Base-by-base conservation (phyloP, 805 yeast genomes). In the Ogataea glucozyma region DNA sequence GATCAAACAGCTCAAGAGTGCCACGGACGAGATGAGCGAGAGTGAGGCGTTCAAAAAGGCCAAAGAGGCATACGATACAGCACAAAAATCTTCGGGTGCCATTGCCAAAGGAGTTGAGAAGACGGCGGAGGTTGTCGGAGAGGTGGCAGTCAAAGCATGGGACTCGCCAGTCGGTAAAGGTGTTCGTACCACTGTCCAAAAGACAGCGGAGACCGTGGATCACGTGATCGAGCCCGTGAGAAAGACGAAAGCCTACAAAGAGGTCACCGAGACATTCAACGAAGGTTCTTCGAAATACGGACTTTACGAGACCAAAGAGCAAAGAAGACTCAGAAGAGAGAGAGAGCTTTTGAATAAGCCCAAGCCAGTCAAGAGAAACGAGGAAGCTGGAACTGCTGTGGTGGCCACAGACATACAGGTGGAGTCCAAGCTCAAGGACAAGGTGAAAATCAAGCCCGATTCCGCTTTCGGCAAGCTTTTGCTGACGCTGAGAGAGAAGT, bases 231-330 rank as follows among this genome's bases (percentile, higher is more conserved):
- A 90, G 57, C 99, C 99, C 9, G 93, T 93, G 38, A 81, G 97
- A 65, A 71, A 91, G 44, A 91, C 99, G 1, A 79, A 84, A 65
- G 79, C 88, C 23, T 93, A 90, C 69, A 87, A 90, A 64, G 95
- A 88, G 56, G 85, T 93, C 43, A 78, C 83, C 47, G 87, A 88
- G 41, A 90, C 85, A 26, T 85, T 93, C 52, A 95, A 88, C 61
- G 97, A 91, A 56, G 97, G 96, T n/a, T 73, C 88, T 3, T 79
- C 90, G 18, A 74, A 87, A 19, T 95, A 93, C 65, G 99, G 99
- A 56, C 96, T 97, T 10, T 93, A 85, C 56, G 87, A 88, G 58
- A 70, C 83, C 34, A 88, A 86, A 57, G 97, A 88, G 58, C 79
- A 80, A 51, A 82, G 99, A 73, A 76, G 79, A 52, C 60, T 59